Evolutionary conservation across 805 yeast species (phyloP).

Genomic region (Tetrapisispora iriomotensis): DNA sequence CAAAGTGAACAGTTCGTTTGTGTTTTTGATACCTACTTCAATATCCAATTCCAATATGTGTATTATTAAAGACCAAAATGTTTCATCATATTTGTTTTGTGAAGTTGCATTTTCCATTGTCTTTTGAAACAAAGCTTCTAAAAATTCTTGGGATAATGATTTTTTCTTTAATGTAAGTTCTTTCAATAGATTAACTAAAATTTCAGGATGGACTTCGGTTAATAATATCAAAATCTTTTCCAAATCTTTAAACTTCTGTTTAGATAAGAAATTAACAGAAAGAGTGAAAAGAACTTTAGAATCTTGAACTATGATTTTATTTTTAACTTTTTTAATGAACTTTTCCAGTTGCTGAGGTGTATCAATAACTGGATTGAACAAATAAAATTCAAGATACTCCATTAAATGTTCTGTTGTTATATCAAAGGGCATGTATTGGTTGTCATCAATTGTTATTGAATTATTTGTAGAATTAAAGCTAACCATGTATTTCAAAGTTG

Average conservation of each 20-base stretch:
- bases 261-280: constrained; percentile 17
- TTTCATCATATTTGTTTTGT: constrained; percentile 1
- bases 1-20: constrained; percentile 12
- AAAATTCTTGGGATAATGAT: constrained; percentile 43
- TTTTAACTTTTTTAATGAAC: constrained; percentile 11
- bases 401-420: constrained; percentile 3
- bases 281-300: constrained; percentile 14
- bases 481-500: constrained; percentile 14
- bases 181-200: constrained; percentile 36
- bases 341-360: constrained; percentile 11
- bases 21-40: constrained; percentile 44
- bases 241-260: constrained; percentile 22
- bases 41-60: constrained; percentile 45
- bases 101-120: constrained; percentile 6
- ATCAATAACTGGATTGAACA: constrained; percentile 13
- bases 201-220: constrained; percentile 29
- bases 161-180: constrained; percentile 43
- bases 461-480: not conserved
- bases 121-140: constrained; percentile 24
- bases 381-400: constrained; percentile 6
- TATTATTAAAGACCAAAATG: constrained; percentile 39
- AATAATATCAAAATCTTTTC: constrained; percentile 42
- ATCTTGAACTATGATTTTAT: constrained; percentile 5
- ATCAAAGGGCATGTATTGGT: not conserved
- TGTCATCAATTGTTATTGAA: not conserved